Evolutionary conservation across 805 yeast genomes (phyloP).

Genomic region (Wickerhamiella qilinensis): DNA sequence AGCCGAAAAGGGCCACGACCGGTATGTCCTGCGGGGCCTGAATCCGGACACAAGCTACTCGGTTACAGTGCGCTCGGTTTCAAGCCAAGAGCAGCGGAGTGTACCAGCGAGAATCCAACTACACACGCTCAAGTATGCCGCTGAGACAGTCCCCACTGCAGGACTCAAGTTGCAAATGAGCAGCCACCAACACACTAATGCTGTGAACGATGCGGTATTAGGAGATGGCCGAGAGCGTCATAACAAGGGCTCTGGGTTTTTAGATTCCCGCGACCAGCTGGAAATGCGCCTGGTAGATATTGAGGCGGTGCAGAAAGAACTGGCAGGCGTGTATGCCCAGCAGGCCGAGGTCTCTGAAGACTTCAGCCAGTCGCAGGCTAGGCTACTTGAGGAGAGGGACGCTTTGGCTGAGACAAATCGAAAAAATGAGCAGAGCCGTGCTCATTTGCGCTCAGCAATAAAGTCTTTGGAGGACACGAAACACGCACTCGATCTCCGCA

Average conservation of each 20-base stretch:
- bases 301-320: conserved; percentile 21
- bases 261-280: too few relatives aligned
- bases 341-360: conserved; percentile 18
- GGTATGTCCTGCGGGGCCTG: conserved; percentile 11
- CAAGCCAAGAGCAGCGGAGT: background rate
- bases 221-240: background rate
- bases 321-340: conserved; percentile 15
- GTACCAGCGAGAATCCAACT: background rate
- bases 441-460: conserved; percentile 22
- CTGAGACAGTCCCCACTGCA: background rate
- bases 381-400: conserved; percentile 18
- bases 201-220: too few relatives aligned
- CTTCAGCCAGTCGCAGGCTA: conserved; percentile 13
- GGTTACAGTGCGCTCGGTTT: conserved; percentile 20
- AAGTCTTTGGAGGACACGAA: conserved; percentile 23
- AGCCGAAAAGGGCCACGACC: background rate
- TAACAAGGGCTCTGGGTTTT: background rate
- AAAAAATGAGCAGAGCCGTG: conserved; percentile 19
- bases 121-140: conserved; percentile 1
- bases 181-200: too few relatives aligned
- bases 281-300: conserved; percentile 4
- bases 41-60: conserved; percentile 20
- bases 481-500: conserved; percentile 22
- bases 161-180: conserved; percentile 3
- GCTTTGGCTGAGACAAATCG: conserved; percentile 17